Evolutionary conservation across 2,329 filamentous ascomycete genomes (phyloP), one percentile per base, ranked within the genome.

Genomic region (Lasiodiplodia citricola): DNA sequence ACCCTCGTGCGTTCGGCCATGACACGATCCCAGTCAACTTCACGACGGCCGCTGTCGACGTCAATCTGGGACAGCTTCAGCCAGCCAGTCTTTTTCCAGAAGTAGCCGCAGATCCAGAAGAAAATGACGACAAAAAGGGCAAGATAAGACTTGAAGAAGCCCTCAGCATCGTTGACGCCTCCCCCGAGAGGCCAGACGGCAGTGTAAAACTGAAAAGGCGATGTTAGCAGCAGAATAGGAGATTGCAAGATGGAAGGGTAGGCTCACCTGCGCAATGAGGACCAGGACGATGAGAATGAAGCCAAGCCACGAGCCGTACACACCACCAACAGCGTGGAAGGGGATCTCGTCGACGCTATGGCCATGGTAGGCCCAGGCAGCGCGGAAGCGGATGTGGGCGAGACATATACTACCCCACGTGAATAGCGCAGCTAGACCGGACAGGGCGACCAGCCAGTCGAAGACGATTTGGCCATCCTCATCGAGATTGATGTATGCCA

Each of bases 311-410:
- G 80, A 82, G 68, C 82, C 81, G 55, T 70, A 75, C 18, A 82
- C 73, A 66, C 82, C 81, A 69, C 78, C 77, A 35, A 74, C 72
- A 54, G 81, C 81, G 69, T 75, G 78, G 80, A 80, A 83, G 2
- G 82, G 81, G 25, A 83, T 77, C 74, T 83, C 82, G 58, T 82
- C 81, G n/a, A 83, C 62, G 18, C 77, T 78, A 71, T 79, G 78
- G 51, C 78, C 78, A 62, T 79, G 77, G 69, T 76, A 75, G 51
- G 73, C 73, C 79, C 79, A 81, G 25, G 77, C 79, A 70, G 83
- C 82, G 71, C 94, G 92, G 87, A 97, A 97, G 68, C 94, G 93
- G 76, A 97, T 96, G 80, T 97, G 94, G 28, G 91, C 88, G n/a
- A 96, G 82, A 79, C 93, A 97, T 78, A 97, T 95, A 72, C 92